Conservation (phyloP, 495 filamentous ascomycete species). For the Penicillium salamii region DNA sequence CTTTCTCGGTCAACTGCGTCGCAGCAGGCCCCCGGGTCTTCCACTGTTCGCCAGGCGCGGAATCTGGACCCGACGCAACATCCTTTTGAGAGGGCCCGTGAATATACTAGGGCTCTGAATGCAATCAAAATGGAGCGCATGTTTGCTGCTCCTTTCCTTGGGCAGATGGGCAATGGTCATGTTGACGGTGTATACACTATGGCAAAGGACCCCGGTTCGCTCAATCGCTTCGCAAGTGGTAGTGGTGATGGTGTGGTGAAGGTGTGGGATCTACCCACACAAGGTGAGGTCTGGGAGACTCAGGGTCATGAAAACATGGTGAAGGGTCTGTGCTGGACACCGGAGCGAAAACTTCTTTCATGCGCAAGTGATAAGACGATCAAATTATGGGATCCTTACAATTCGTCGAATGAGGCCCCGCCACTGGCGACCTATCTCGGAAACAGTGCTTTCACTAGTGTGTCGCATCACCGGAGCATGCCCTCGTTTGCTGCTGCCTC, state of each 20-base stretch:
- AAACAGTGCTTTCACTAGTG: conserved; percentile 71
- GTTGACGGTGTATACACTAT: conserved; percentile 86
- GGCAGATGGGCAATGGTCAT: conserved; percentile 83
- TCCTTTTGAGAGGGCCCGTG: conserved; percentile 90
- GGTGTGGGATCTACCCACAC: conserved; percentile 82
- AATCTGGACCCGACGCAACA: conserved; percentile 92
- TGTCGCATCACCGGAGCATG: conserved; percentile 74
- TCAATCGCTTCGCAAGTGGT: conserved; percentile 72
- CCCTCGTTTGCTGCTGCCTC: conserved; percentile 78
- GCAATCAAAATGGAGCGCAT: conserved; percentile 92
- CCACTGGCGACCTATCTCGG: conserved; percentile 84
- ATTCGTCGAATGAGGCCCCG: conserved; percentile 55
- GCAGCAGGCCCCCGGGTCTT: conserved; percentile 75
- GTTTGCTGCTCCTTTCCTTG: conserved; percentile 91
- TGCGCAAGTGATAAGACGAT: conserved; percentile 84
- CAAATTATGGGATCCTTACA: conserved; percentile 90
- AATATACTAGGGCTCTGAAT: conserved; percentile 87
- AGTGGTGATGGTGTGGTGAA: conserved; percentile 88
- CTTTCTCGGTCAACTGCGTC: conserved; percentile 75
- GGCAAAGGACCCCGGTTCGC: conserved; percentile 65
- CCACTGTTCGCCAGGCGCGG: conserved; percentile 68
- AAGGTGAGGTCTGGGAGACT: conserved; percentile 76
- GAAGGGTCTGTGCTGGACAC: conserved; percentile 86
- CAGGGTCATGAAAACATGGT: conserved; percentile 86
- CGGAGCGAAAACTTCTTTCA: conserved; percentile 79